A percentile compares a stretch with the other conserved stretches of the same genome.
phyloP scores from a whole-genome alignment of 2,329 filamentous ascomycete species.

The Fusarium fracticaudum region DNA sequence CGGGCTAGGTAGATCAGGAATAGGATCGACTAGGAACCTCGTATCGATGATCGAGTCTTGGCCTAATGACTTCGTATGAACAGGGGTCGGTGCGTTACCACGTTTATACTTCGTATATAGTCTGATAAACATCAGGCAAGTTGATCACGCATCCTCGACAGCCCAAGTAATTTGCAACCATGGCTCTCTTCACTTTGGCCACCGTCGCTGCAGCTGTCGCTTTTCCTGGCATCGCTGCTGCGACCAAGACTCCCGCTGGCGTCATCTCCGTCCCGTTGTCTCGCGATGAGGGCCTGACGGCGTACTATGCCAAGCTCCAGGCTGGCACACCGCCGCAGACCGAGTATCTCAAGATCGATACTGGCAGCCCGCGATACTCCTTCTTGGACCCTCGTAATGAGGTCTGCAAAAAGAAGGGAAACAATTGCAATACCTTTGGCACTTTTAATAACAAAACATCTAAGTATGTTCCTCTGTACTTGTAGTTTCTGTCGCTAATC shows the following conservation, averaged over 20 bases:
- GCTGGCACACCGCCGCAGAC: slow-evolving; percentile 2
- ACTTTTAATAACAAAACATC: neutral
- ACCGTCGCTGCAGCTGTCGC: neutral
- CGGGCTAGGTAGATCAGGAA: neutral
- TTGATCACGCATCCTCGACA: neutral
- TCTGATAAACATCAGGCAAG: too few relatives aligned
- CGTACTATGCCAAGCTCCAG: neutral
- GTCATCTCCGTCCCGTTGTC: neutral
- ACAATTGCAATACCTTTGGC: neutral
- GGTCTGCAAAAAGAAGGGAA: neutral
- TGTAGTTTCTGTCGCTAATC: fast-evolving
- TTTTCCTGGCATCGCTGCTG: neutral
- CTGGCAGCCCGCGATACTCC: neutral
- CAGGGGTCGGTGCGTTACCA: neutral
- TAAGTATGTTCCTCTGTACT: fast-evolving
- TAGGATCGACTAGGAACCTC: neutral
- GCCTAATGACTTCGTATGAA: neutral
- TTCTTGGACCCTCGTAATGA: neutral
- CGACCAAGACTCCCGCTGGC: neutral
- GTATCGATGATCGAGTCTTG: neutral
- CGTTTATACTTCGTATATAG: neutral
- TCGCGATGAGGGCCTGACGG: slow-evolving; percentile 1
- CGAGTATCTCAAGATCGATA: slow-evolving; percentile 7
- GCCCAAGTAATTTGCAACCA: neutral
- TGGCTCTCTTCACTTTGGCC: neutral